Evolutionary conservation across 1,284 basidiomycete species (phyloP).

Genomic region (Trichosporon faecale): DNA sequence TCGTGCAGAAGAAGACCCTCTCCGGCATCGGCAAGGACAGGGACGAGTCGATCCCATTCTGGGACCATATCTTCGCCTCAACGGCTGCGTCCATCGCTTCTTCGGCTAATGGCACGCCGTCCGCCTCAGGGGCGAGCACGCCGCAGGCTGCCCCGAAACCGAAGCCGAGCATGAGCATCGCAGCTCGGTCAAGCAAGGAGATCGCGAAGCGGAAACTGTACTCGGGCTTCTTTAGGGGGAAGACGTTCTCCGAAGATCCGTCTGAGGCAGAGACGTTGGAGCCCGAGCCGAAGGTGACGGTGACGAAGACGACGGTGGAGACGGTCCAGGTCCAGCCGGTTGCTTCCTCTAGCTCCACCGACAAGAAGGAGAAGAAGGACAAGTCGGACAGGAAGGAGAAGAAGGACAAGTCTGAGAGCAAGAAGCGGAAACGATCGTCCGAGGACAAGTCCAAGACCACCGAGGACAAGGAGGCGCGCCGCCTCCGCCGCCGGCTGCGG

Average conservation of each 20-base stretch:
- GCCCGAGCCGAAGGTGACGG: background rate
- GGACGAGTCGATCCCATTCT: slow-evolving; percentile 90
- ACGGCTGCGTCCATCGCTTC: slow-evolving; percentile 69
- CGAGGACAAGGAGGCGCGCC: slow-evolving; percentile 19
- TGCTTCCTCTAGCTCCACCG: background rate
- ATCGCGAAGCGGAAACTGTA: slow-evolving; percentile 72
- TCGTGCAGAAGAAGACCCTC: slow-evolving; percentile 78
- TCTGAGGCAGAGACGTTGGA: background rate
- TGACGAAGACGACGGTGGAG: background rate
- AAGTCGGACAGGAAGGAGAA: slow-evolving; percentile 9
- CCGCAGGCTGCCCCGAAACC: slow-evolving; percentile 36
- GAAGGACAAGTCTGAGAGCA: slow-evolving; percentile 5
- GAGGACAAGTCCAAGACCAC: slow-evolving; percentile 15
- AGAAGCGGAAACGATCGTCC: slow-evolving; percentile 14
- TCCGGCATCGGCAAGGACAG: slow-evolving; percentile 82
- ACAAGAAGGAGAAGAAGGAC: slow-evolving; percentile 1
- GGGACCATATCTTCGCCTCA: slow-evolving; percentile 81
- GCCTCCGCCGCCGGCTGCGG: slow-evolving; percentile 7
- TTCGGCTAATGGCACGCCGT: slow-evolving; percentile 46
- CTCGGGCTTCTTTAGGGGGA: slow-evolving; percentile 75
- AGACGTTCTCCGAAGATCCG: slow-evolving; percentile 53
- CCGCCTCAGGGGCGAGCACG: slow-evolving; percentile 30
- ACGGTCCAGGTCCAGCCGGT: background rate
- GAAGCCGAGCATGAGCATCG: slow-evolving; percentile 55
- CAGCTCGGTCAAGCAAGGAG: slow-evolving; percentile 66